Base-by-base conservation (phyloP, 495 filamentous ascomycete species). In the Neurospora sp. region DNA sequence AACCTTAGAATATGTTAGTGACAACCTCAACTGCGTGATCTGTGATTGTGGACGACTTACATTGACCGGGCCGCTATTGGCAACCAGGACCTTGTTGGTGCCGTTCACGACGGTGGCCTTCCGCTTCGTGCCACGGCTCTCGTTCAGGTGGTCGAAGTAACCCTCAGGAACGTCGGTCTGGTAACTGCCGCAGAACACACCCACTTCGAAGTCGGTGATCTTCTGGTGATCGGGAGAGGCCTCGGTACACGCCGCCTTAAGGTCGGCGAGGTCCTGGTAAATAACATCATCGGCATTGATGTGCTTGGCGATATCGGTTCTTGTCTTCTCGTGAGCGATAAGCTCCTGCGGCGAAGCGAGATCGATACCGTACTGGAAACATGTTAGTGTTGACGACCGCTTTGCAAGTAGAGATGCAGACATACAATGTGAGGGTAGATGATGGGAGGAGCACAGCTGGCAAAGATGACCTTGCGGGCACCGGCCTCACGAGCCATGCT, bases 271-370 rank as follows among this genome's bases (percentile, higher is more conserved):
- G 53, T 89, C 90, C 79, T 97, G 94, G 81, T 93, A 98, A 73
- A 99, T 92, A 39, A 98, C 91, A 39, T 89, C 90, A 77, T 98
- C 94, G n/a, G 95, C 94, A 71, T 92, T 93, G 76, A 98, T 97
- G 78, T 92, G 87, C 74, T 89, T 82, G 18, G 95, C 92, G 70
- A 97, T 93, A 16, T 86, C 87, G 22, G 85, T 77, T 35, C 87
- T 82, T 69, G 90, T 87, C 39, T 93, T 89, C 76, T 92, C 89
- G 79, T 95, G 91, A 2, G 95, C 94, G 74, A 97, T 90, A 37
- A 97, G 87, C 82, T 97, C 94, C 20, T 85, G 86, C 8, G 92
- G 90, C 16, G 91, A 92, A 0, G 94, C 94, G 22, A 97, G 87
- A 76, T 97, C 95, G 74, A 97, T 97, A 76, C 95, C 95, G 79